Conservation (phyloP, 2,329 filamentous ascomycete genomes). For the Apiospora saccharicola region DNA sequence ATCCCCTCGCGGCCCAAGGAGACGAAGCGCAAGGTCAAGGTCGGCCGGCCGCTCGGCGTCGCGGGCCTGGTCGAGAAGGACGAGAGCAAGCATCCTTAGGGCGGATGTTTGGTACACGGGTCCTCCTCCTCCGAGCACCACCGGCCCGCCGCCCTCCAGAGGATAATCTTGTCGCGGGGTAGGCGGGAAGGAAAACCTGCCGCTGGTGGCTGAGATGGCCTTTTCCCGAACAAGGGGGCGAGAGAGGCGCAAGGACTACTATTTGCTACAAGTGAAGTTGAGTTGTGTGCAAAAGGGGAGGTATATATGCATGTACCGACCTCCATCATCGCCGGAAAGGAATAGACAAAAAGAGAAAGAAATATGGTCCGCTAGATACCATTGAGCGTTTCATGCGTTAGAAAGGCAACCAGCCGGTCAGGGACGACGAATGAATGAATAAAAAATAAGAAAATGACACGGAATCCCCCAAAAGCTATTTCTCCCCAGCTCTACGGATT, state of each 20-base stretch:
- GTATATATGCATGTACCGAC: background rate
- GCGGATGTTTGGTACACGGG: background rate
- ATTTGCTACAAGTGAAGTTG: background rate
- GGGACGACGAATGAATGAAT: background rate
- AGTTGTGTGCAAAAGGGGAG: background rate
- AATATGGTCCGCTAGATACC: slow-evolving; percentile 18
- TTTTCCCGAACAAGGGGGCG: no score
- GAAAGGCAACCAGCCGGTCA: background rate
- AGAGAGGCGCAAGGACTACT: background rate
- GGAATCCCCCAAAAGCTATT: background rate
- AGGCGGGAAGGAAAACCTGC: background rate
- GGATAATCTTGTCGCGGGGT: no score
- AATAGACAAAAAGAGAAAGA: slow-evolving; percentile 3
- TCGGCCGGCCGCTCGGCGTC: slow-evolving; percentile 81
- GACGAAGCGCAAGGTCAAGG: slow-evolving; percentile 83
- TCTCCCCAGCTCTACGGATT: background rate
- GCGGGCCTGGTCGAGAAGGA: slow-evolving; percentile 78
- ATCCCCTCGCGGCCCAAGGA: slow-evolving; percentile 47
- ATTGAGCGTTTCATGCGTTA: slow-evolving; percentile 13
- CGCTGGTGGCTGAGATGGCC: background rate
- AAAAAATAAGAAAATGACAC: background rate
- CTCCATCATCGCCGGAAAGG: background rate
- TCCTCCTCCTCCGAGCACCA: no score
- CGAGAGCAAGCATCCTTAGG: slow-evolving; percentile 59
- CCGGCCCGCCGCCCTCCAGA: no score